Conservation (phyloP, 163 green algal genomes). For the Smithsoniella earleae region DNA sequence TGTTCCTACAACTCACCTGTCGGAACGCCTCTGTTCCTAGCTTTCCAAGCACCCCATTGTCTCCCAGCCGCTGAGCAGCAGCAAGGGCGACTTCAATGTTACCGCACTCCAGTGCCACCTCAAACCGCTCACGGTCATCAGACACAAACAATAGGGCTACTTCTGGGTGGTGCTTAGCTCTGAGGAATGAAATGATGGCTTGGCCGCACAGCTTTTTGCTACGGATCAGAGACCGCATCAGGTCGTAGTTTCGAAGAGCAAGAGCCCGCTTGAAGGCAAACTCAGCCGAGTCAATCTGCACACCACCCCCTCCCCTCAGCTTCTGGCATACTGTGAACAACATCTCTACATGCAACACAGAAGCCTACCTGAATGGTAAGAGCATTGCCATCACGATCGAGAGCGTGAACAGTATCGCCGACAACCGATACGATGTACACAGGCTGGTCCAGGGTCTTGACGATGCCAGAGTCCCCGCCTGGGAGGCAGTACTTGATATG, state of each 20-base stretch:
- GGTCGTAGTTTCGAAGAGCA: conserved; percentile 82
- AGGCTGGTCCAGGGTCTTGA: conserved; percentile 92
- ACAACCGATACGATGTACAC: conserved; percentile 90
- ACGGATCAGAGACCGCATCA: conserved; percentile 78
- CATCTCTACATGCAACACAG: not conserved
- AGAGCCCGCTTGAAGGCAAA: conserved; percentile 99
- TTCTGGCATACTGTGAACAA: not conserved
- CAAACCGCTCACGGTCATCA: conserved; percentile 88
- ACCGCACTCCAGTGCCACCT: conserved; percentile 92
- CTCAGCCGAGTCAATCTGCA: conserved; percentile 86
- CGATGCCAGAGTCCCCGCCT: conserved; percentile 92
- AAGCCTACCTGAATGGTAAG: conserved; percentile 63
- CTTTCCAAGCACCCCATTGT: conserved; percentile 38
- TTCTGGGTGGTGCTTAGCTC: conserved; percentile 96
- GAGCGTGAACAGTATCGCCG: conserved; percentile 67
- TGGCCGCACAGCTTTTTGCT: conserved; percentile 78
- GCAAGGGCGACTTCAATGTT: conserved; percentile 88
- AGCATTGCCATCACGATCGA: conserved; percentile 94
- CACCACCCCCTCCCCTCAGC: not conserved
- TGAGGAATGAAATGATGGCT: conserved; percentile 96
- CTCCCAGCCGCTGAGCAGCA: conserved; percentile 8
- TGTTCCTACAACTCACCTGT: too few relatives aligned
- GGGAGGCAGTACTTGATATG: conserved; percentile 99
- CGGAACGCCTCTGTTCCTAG: conserved; percentile 50
- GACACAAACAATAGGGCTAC: conserved; percentile 94